Evolutionary conservation across 257 asterid genomes (phyloP), one percentile per base, ranked within the genome.

Genomic region (Parsonsia alboflavescens): DNA sequence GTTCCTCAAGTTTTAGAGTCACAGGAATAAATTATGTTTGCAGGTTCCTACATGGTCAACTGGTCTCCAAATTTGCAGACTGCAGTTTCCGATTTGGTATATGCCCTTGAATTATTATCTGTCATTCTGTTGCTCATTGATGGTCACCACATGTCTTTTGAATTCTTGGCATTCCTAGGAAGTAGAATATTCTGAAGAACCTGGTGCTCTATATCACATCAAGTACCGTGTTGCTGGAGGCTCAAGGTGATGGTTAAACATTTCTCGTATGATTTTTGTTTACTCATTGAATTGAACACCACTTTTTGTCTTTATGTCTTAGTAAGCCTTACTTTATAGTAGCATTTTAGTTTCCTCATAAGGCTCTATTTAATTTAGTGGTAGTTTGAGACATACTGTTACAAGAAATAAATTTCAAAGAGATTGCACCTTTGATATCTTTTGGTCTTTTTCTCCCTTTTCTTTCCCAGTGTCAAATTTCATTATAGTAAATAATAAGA

Each of bases 181-280:
- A 89, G 99, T 95, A 73, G 99, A 95, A 83, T 92, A 95, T 79
- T 88, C 98, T 7, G 96, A 95, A 83, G 98, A 95, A 86, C 91
- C 98, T 70, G 98, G 98, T 75, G 80, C 84, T 75, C 82, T 95
- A 48, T 95, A 92, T 87, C 84, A 95, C 88, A 95, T 95, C 80
- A 92, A 95, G 85, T 95, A 95, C 77, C 98, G 98, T 78, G 99
- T 95, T 85, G 99, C 98, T 76, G 99, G 98, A 81, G 98, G 98
- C 79, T 86, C 98, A 78, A 92, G 88, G 99, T 92, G 86, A 76
- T 53, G 42, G 68, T 66, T 28, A 28, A 17, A 45, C 36, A 46
- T 36, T 59, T 52, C 61, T 46, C 71, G 21, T 17, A 24, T 49
- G 39, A 36, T 15, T 70, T 11, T 69, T 61, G 8, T 9, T 7